These are phyloP conservation scores for Kernera saxatilis DNA, from an alignment of 345 rosid genomes.

Conservation along the genomic window DNA sequence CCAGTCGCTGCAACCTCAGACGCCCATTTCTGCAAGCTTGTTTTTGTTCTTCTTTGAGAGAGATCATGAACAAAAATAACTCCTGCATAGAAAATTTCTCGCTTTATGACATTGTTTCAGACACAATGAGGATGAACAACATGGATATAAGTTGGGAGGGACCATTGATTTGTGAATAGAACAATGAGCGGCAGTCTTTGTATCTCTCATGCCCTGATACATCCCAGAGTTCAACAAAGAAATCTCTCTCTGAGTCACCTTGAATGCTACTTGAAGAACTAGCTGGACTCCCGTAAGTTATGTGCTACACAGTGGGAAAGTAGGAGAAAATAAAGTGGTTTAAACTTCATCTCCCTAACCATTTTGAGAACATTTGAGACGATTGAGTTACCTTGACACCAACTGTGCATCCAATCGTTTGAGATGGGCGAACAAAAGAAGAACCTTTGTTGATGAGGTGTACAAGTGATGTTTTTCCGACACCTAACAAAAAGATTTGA, in stretches of 20 bases:
- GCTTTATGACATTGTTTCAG: constrained; percentile 6
- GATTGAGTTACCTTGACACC: constrained; percentile 69
- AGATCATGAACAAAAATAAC: constrained; percentile 97
- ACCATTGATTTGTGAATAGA: constrained; percentile 96
- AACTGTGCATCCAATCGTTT: constrained; percentile 94
- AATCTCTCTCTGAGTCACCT: constrained; percentile 92
- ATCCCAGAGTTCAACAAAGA: constrained; percentile 99
- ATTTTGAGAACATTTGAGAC: not conserved
- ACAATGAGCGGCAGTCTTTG: constrained; percentile 90
- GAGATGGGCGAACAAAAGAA: constrained; percentile 66
- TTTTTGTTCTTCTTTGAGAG: constrained; percentile 92
- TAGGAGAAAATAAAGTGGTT: constrained; percentile 5
- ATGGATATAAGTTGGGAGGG: not conserved
- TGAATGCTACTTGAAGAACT: constrained; percentile 90
- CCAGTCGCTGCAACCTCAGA: constrained; percentile 81
- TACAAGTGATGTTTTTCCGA: constrained; percentile 91
- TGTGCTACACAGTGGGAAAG: constrained; percentile 45
- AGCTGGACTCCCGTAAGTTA: constrained; percentile 64
- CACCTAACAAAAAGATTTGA: constrained; percentile 46
- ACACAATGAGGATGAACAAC: not conserved
- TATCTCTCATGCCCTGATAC: constrained; percentile 97
- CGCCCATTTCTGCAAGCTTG: constrained; percentile 97
- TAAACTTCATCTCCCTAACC: constrained; percentile 6
- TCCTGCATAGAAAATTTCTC: constrained; percentile 36
- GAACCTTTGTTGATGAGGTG: constrained; percentile 80